Conservation (phyloP, 2,329 filamentous ascomycete species). For the Verticillium isaacii region DNA sequence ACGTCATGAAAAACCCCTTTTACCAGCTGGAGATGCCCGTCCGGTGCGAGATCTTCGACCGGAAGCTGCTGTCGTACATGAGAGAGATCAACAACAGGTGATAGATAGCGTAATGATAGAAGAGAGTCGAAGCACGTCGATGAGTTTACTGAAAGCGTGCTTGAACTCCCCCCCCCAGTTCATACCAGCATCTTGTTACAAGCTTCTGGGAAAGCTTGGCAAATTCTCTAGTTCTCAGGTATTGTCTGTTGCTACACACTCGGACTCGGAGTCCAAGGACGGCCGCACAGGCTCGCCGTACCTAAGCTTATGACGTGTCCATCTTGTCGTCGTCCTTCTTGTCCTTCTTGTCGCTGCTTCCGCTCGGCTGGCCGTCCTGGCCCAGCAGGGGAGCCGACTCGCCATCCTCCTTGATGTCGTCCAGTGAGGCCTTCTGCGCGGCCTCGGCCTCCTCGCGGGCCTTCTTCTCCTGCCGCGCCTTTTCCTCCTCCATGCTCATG, state of each 20-base stretch:
- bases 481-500: constrained; percentile 98
- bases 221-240: constrained; percentile 6
- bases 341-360: constrained; percentile 46
- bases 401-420: constrained; percentile 76
- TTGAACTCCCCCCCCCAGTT: background rate
- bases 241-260: constrained; percentile 13
- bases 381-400: constrained; percentile 63
- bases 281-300: background rate
- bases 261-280: constrained; percentile 5
- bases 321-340: constrained; percentile 67
- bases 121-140: background rate
- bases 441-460: constrained; percentile 70
- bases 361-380: constrained; percentile 60
- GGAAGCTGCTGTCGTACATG: constrained; percentile 76
- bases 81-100: constrained; percentile 62
- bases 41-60: constrained; percentile 90
- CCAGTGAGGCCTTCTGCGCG: constrained; percentile 70
- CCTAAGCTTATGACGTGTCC: constrained; percentile 67
- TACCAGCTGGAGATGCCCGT: constrained; percentile 98
- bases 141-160: background rate
- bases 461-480: constrained; percentile 84
- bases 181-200: background rate
- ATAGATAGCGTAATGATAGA: background rate
- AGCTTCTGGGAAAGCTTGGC: background rate
- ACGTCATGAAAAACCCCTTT: constrained; percentile 99